Base-by-base conservation (phyloP, 1,284 basidiomycete species). In the Sporisorium scitamineum region DNA sequence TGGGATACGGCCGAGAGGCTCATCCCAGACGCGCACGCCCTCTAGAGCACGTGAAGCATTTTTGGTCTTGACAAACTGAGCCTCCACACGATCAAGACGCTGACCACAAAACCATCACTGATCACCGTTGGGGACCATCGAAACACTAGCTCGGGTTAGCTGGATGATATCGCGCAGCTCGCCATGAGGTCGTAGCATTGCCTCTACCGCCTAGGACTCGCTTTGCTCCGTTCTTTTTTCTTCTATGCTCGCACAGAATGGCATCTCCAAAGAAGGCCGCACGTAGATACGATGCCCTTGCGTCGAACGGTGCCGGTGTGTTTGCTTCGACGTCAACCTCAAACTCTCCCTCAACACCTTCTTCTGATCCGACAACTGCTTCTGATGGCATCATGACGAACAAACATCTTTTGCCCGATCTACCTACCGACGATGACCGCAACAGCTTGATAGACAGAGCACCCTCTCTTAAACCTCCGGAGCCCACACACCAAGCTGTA, bases 181-280 rank as follows among this genome's bases (percentile, higher is more conserved):
- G 16, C 11, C 59, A 71, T 67, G 70, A 20, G 29, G 39, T 48
- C 20, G 34, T 59, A 66, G 69, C 45, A 18, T 10, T 44, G 13
- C 6, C 16, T 8, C 7, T 16, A 32, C n/a, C 27, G 7, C 16
- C 31, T 11, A 22, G 24, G 31, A n/a, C 32, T 2, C 37, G 9
- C 41, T 9, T 44, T 66, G 63, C 69, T 62, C 22, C 26, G 47
- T 59, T n/a, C 60, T 20, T n/a, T 63, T 20, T 8, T 9, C 14
- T 16, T 4, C n/a, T 24, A 22, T 18, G 24, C 24, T 24, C 8
- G 27, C 5, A 18, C 62, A 41, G 13, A 18, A 71, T 72, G 74
- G 41, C 74, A 5, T 72, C 66, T 27, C 74, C 74, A 5, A 76
- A 66, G 51, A 72, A 76, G 59, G 70, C 63, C 20, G 61, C 70